Evolutionary conservation across 371 early-diverging fungal genomes (phyloP).

Genomic region (Funneliformis caledonium): DNA sequence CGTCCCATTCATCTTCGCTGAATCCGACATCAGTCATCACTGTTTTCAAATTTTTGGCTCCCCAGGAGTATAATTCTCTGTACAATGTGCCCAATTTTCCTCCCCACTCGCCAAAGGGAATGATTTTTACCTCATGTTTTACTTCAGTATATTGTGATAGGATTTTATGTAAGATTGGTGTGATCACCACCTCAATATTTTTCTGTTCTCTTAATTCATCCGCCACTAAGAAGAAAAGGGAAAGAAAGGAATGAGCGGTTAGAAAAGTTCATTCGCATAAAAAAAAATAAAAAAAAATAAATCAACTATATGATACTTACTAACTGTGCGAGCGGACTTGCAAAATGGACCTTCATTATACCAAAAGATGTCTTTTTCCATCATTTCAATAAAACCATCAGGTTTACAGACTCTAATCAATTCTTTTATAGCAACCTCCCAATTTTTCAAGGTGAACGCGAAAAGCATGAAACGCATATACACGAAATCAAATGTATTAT

Average conservation of each 20-base stretch:
- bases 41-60: slow-evolving; percentile 2
- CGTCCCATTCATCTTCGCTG: neutral
- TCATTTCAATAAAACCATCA: slow-evolving; percentile 22
- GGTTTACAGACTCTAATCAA: slow-evolving; percentile 14
- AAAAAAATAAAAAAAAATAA: neutral
- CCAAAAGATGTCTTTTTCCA: slow-evolving; percentile 26
- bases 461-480: slow-evolving; percentile 21
- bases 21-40: neutral
- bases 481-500: slow-evolving; percentile 35
- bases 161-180: neutral
- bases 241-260: neutral
- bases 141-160: neutral
- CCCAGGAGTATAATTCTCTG: slow-evolving; percentile 1
- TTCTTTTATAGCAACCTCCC: slow-evolving; percentile 28
- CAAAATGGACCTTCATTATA: slow-evolving; percentile 25
- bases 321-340: neutral
- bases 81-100: slow-evolving; percentile 33
- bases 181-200: neutral
- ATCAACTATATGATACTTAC: neutral
- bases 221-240: neutral
- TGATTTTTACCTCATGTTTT: neutral
- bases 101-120: slow-evolving; percentile 32
- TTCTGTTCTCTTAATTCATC: neutral
- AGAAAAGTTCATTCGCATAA: neutral
- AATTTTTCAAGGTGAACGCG: slow-evolving; percentile 19